Percentiles rank a stretch among this genome's conserved stretches.
These are phyloP conservation scores for Toxicodendron radicans DNA, from an alignment of 345 rosid species.

Conservation along the genomic window DNA sequence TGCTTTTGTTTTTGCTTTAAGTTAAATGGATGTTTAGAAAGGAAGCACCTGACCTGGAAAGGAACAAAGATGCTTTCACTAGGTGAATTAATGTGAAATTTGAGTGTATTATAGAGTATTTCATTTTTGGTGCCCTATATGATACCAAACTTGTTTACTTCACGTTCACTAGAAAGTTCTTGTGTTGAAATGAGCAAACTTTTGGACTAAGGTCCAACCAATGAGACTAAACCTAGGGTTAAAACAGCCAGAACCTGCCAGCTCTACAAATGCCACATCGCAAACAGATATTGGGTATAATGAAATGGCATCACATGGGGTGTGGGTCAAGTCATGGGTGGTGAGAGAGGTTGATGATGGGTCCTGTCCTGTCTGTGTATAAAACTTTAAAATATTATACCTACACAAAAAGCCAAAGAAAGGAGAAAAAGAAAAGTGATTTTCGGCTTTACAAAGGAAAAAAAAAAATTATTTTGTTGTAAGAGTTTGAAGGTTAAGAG, in stretches of 20 bases:
- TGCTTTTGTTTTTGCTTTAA: too few relatives aligned
- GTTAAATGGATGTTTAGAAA: too few relatives aligned
- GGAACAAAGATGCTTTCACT: slow-evolving; percentile 7
- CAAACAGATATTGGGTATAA: not conserved
- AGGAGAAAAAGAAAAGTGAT: not conserved
- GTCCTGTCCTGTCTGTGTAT: not conserved
- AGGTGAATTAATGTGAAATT: not conserved
- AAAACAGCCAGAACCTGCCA: not conserved
- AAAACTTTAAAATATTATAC: not conserved
- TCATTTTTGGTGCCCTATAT: too few relatives aligned
- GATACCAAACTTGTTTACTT: slow-evolving; percentile 1
- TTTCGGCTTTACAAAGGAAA: not conserved
- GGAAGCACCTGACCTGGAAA: not conserved
- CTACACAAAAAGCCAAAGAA: not conserved
- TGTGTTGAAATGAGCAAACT: not conserved
- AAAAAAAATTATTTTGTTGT: not conserved
- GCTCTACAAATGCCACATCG: slow-evolving; percentile 16
- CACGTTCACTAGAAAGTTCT: slow-evolving; percentile 3
- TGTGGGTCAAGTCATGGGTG: not conserved
- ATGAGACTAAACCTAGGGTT: not conserved
- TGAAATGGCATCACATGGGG: slow-evolving; percentile 30
- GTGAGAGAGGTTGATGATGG: not conserved
- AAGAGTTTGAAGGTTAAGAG: not conserved
- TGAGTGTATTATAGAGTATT: too few relatives aligned
- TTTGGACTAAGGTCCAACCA: slow-evolving; percentile 32